A percentile compares a stretch with the other conserved stretches of the same genome.
Evolutionary conservation across 768 basidiomycete genomes (phyloP).

Genomic region (Mycena rebaudengoi): DNA sequence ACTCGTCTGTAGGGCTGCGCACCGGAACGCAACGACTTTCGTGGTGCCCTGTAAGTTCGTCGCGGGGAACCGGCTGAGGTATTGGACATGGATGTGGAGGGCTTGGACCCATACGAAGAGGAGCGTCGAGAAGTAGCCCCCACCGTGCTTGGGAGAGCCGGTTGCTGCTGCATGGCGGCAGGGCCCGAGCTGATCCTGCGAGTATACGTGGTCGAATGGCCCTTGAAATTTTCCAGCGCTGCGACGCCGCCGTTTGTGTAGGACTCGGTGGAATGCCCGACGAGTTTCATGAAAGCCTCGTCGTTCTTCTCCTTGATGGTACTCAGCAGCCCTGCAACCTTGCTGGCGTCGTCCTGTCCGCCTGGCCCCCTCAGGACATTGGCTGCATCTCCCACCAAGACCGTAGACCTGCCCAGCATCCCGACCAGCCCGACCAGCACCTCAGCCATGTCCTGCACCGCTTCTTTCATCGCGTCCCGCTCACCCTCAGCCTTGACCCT

Average conservation of each 20-base stretch:
- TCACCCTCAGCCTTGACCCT: conserved; percentile 70
- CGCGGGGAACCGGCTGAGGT: conserved; percentile 64
- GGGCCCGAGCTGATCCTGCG: conserved; percentile 62
- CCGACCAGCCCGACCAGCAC: conserved; percentile 78
- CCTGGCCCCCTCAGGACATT: conserved; percentile 42
- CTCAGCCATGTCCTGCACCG: conserved; percentile 70
- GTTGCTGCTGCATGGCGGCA: conserved; percentile 50
- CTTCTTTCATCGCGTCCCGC: conserved; percentile 67
- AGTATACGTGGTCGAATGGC: conserved; percentile 57
- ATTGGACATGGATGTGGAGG: conserved; percentile 45
- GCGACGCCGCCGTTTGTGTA: conserved; percentile 54
- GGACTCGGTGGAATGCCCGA: conserved; percentile 72
- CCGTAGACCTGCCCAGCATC: conserved; percentile 81
- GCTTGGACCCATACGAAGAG: conserved; percentile 46
- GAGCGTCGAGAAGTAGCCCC: conserved; percentile 45
- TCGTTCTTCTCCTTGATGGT: conserved; percentile 74
- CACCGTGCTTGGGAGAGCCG: conserved; percentile 11
- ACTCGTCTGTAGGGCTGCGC: conserved; percentile 69
- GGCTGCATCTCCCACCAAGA: conserved; percentile 70
- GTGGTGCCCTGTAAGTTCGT: conserved; percentile 65
- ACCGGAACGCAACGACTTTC: conserved; percentile 78
- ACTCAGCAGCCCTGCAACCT: conserved; percentile 60
- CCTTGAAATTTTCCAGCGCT: conserved; percentile 58
- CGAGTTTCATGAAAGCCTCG: conserved; percentile 67
- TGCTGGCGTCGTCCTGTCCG: conserved; percentile 51